Percentiles rank a stretch among this genome's conserved stretches.
Evolutionary conservation across 192 early-diverging fungal species (phyloP).

Genomic region (Chytriomyces hyalinus): DNA sequence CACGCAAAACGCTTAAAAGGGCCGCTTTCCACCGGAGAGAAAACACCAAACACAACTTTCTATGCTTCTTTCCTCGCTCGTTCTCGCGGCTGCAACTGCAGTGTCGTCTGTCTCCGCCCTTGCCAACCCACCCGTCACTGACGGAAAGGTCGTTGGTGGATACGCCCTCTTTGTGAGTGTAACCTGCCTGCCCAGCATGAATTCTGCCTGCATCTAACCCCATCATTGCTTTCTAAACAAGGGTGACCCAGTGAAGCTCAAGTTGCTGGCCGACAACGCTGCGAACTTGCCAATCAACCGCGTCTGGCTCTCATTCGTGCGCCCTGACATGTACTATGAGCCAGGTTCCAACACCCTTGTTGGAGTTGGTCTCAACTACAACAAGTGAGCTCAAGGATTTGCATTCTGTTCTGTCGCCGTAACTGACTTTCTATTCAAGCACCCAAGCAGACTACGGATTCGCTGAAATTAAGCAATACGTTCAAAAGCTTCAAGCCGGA

Average conservation of each 20-base stretch:
- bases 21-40: too few relatives aligned
- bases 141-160: background rate
- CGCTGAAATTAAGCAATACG: constrained; percentile 6
- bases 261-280: background rate
- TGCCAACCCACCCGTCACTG: background rate
- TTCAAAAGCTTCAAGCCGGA: constrained; percentile 4
- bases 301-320: constrained; percentile 14
- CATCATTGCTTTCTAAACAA: background rate
- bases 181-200: too few relatives aligned
- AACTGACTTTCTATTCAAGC: too few relatives aligned
- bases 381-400: too few relatives aligned
- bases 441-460: constrained; percentile 11
- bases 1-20: too few relatives aligned
- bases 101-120: background rate
- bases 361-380: constrained; percentile 2
- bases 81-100: background rate
- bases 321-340: constrained; percentile 17
- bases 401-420: too few relatives aligned
- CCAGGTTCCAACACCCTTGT: constrained; percentile 16
- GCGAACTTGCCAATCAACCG: constrained; percentile 18
- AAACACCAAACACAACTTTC: background rate
- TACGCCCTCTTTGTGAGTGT: constrained; percentile 1
- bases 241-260: constrained; percentile 8
- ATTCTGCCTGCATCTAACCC: too few relatives aligned
- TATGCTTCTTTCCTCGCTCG: constrained; percentile 14